A percentile compares a stretch with the other conserved stretches of the same genome.
phyloP scores from a whole-genome alignment of 345 rosid genomes.

The Turritis glabra region DNA sequence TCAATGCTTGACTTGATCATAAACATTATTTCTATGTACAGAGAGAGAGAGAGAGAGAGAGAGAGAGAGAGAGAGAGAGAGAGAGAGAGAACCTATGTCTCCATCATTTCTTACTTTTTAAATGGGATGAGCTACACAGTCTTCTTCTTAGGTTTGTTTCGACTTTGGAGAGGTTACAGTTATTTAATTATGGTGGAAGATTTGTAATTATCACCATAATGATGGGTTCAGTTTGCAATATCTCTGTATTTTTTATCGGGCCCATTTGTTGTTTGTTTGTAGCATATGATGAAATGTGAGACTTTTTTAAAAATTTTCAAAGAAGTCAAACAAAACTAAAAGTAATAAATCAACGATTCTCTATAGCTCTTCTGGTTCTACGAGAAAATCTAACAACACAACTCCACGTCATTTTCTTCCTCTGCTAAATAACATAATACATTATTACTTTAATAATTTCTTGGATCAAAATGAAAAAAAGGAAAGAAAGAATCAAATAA shows the following conservation, averaged over 20 bases:
- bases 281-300: neutral
- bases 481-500: neutral
- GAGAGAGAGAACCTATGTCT: slow-evolving; percentile 14
- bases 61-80: slow-evolving; percentile 23
- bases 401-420: slow-evolving; percentile 16
- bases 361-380: neutral
- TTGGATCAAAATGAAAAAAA: too few species aligned
- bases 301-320: neutral
- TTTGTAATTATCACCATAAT: slow-evolving; percentile 38
- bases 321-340: neutral
- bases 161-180: slow-evolving; percentile 17
- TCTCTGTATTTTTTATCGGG: slow-evolving; percentile 10
- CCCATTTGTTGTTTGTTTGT: slow-evolving; percentile 18
- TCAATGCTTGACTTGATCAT: slow-evolving; percentile 45
- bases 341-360: neutral
- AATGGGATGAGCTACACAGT: slow-evolving; percentile 15
- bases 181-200: slow-evolving; percentile 27
- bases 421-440: neutral
- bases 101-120: slow-evolving; percentile 19
- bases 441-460: neutral
- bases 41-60: slow-evolving; percentile 9
- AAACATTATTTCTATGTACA: slow-evolving; percentile 34
- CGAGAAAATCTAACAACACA: slow-evolving; percentile 1
- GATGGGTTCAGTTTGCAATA: slow-evolving; percentile 16
- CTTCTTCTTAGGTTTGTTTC: slow-evolving; percentile 28